Base-by-base conservation (phyloP, 179 eudicot species). In the Silene noctiflora region DNA sequence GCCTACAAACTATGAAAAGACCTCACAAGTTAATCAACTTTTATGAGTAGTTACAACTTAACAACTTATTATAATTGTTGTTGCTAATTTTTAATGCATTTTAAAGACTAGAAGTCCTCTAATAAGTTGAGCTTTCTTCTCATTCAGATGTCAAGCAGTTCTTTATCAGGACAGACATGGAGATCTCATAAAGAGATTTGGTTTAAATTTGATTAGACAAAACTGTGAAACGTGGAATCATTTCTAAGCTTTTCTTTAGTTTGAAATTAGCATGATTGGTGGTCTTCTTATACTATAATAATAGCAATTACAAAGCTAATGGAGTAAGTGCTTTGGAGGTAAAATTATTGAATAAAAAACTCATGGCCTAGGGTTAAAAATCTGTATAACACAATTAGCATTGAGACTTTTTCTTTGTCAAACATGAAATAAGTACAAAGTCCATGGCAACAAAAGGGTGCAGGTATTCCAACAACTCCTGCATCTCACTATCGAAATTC, bases 171-270 rank as follows among this genome's bases (percentile, higher is more conserved):
- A 35, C 51, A 67, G 71, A 67, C 71, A 67, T 4, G 7, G 46
- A 67, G 71, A 67, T 67, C 71, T 33, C 10, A 5, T 31, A 67
- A 67, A 67, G 71, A 67, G 71, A 67, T 67, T 67, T 67, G 48
- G 51, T 35, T 33, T 33, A 67, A 13, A 31, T 64, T 64, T 64
- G 68, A 64, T 64, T 64, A 17, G 68, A 64, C 68, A 64, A 10
- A 27, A 4, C 39, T 63, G n/a, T 64, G 42, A 64, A 51, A 51
- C n/a, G 58, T 51, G 17, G 58, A 51, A 51, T 51, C 58, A 51
- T 51, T 51, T 51, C n/a, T 2, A 51, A 51, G 5, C n/a, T 51
- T 51, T 51, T 51, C 58, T 51, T 51, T 51, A 51, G 58, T 51
- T 51, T 51, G n/a, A 51, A 67, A 67, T 67, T 67, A 33, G 71